Evolutionary conservation across 164 flowering plant species (phyloP).

Genomic region (Nymphaea thermarum): DNA sequence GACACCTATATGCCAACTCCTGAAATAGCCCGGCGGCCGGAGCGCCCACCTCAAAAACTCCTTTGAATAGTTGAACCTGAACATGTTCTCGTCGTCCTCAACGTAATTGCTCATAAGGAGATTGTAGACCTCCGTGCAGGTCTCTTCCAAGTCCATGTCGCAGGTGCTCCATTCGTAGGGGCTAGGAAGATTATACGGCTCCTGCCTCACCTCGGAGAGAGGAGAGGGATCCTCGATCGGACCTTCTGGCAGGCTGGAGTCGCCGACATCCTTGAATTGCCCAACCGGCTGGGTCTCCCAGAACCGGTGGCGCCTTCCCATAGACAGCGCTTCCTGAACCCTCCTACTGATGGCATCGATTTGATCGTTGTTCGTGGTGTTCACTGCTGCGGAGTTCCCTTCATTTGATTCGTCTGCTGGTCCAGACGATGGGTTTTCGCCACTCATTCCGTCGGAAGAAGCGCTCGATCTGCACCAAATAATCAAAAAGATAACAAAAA

Average conservation of each 20-base stretch:
- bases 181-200: conserved; percentile 35
- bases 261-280: conserved; percentile 40
- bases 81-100: conserved; percentile 54
- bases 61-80: conserved; percentile 43
- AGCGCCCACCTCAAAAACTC: conserved; percentile 45
- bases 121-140: conserved; percentile 32
- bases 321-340: conserved; percentile 32
- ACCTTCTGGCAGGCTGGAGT: conserved; percentile 34
- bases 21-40: conserved; percentile 33
- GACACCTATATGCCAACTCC: conserved; percentile 54
- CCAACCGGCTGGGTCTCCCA: conserved; percentile 57
- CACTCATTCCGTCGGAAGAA: neutral
- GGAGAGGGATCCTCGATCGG: conserved; percentile 38
- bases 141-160: conserved; percentile 30
- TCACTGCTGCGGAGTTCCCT: neutral
- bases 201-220: conserved; percentile 36
- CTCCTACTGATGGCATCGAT: conserved; percentile 20
- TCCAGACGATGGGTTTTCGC: neutral
- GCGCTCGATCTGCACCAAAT: neutral
- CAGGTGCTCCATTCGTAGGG: conserved; percentile 39
- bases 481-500: neutral
- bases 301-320: conserved; percentile 33
- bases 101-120: conserved; percentile 36
- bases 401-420: neutral
- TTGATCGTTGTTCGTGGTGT: neutral